Conservation (phyloP, 2,329 filamentous ascomycete species). For the Trichoderma semiorbis region DNA sequence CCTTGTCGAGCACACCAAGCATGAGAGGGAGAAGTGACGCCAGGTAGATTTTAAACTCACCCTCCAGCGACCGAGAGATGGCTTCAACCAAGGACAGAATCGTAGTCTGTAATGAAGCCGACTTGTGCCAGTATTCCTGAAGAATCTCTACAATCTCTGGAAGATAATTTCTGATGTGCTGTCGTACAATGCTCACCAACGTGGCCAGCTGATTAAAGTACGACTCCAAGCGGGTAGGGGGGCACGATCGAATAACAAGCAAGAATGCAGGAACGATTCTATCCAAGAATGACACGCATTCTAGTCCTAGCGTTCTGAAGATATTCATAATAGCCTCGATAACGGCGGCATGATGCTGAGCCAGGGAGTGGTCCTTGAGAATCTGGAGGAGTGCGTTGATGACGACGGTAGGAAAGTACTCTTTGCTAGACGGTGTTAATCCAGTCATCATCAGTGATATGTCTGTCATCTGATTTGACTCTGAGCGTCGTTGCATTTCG, state of each 20-base stretch:
- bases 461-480: constrained; percentile 72
- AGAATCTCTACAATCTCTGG: constrained; percentile 82
- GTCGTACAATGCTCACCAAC: constrained; percentile 89
- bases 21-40: constrained; percentile 86
- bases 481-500: constrained; percentile 67
- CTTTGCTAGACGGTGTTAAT: constrained; percentile 91
- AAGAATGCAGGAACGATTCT: constrained; percentile 95
- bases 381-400: constrained; percentile 94
- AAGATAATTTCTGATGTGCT: constrained; percentile 91
- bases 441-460: constrained; percentile 98
- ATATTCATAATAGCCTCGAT: constrained; percentile 99
- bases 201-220: constrained; percentile 97
- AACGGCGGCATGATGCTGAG: constrained; percentile 87
- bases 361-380: constrained; percentile 82
- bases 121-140: constrained; percentile 84
- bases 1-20: constrained; percentile 89
- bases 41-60: constrained; percentile 96
- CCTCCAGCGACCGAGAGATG: constrained; percentile 88
- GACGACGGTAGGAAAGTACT: constrained; percentile 97
- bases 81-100: constrained; percentile 91
- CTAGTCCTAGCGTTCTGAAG: constrained; percentile 91
- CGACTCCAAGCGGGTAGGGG: constrained; percentile 75
- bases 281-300: constrained; percentile 91
- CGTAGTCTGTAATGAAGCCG: constrained; percentile 78
- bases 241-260: constrained; percentile 78